phyloP scores from a whole-genome alignment of 495 filamentous ascomycete genomes.

The Podospora didyma region DNA sequence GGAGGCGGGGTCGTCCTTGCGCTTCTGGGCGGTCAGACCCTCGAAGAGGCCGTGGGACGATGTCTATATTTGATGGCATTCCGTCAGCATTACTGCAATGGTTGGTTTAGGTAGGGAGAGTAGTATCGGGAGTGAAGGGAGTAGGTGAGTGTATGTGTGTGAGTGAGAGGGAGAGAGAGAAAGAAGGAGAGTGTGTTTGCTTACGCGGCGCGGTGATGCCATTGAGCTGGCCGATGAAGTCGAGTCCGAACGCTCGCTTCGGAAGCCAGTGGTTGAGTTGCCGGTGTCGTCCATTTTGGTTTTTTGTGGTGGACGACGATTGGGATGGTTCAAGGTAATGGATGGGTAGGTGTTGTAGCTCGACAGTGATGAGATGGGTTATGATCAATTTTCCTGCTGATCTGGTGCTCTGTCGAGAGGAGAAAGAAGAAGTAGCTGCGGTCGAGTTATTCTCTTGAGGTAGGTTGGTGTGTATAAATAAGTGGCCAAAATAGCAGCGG shows the following conservation, averaged over 20 bases:
- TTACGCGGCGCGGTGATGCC: slow-evolving; percentile 14
- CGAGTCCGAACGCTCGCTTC: slow-evolving; percentile 26
- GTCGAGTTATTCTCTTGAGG: neutral
- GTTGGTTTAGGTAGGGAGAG: neutral
- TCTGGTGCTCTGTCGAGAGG: too few species aligned
- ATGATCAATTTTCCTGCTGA: neutral
- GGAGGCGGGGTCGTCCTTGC: slow-evolving; percentile 32
- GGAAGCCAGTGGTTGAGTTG: slow-evolving; percentile 5
- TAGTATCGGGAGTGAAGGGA: neutral
- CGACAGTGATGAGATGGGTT: neutral
- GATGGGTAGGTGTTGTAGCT: neutral
- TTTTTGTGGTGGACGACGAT: neutral
- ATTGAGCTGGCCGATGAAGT: slow-evolving; percentile 12
- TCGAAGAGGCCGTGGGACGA: slow-evolving; percentile 37
- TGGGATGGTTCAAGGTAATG: neutral
- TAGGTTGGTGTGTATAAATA: too few species aligned
- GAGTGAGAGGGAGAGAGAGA: too few species aligned
- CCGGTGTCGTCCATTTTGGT: neutral
- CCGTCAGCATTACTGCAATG: neutral
- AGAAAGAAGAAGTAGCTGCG: too few species aligned
- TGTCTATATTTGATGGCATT: slow-evolving; percentile 12
- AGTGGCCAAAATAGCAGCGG: neutral
- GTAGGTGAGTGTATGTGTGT: too few species aligned
- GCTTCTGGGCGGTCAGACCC: slow-evolving; percentile 40
- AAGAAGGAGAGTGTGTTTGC: neutral